phyloP scores from a whole-genome alignment of 495 filamentous ascomycete genomes.

The Chaetomium tenue region DNA sequence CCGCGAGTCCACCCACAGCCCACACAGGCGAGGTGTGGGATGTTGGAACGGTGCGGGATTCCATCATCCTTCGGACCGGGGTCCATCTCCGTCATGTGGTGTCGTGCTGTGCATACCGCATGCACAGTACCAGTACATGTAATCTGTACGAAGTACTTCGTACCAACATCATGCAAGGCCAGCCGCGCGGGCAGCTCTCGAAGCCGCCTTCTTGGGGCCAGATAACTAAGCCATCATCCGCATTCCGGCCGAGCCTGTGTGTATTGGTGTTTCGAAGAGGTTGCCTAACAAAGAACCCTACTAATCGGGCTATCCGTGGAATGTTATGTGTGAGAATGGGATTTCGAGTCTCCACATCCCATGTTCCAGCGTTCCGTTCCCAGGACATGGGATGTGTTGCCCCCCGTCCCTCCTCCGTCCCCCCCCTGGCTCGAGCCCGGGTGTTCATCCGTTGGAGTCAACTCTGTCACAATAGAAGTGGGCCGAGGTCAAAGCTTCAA shows the following conservation, averaged over 20 bases:
- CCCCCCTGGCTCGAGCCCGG: too few relatives aligned
- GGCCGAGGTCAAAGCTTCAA: neutral
- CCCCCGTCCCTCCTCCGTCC: too few relatives aligned
- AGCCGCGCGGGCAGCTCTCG: neutral
- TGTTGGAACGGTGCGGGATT: conserved; percentile 5
- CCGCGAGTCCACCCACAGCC: neutral
- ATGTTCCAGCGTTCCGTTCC: conserved; percentile 6
- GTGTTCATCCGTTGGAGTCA: neutral
- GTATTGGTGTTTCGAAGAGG: neutral
- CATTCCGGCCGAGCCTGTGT: neutral
- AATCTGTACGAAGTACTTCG: neutral
- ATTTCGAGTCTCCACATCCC: neutral
- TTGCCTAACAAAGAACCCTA: neutral
- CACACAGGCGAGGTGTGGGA: neutral
- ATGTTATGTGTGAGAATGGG: neutral
- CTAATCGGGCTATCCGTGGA: neutral
- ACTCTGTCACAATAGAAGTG: neutral
- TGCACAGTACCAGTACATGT: conserved; percentile 1
- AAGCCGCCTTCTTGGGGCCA: neutral
- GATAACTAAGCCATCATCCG: neutral
- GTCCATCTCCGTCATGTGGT: neutral
- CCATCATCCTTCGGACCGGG: conserved; percentile 3
- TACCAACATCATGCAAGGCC: neutral
- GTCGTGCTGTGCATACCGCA: neutral
- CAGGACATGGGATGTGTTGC: neutral